Percentiles rank a stretch among this genome's conserved stretches.
Conservation (phyloP, 257 asterid species). For the Apocynum venetum region DNA sequence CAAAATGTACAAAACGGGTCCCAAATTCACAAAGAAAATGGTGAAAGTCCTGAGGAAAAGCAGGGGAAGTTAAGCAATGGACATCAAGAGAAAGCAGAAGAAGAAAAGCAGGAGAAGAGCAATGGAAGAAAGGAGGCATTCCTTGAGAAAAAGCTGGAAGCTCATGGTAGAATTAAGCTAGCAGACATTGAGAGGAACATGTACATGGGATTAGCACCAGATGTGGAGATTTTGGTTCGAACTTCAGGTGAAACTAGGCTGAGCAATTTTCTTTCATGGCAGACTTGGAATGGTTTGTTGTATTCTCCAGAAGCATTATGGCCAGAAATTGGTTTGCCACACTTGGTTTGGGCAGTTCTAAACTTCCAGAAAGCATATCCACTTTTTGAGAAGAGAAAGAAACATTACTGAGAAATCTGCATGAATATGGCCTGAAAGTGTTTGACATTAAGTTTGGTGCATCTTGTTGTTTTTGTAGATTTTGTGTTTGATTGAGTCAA, state of each 20-base stretch:
- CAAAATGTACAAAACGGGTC: too few relatives aligned
- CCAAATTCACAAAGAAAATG: too few relatives aligned
- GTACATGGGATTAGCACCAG: slow-evolving; percentile 68
- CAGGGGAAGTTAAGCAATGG: too few relatives aligned
- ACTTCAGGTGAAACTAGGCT: slow-evolving; percentile 51
- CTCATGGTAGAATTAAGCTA: slow-evolving; percentile 23
- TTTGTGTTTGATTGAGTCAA: neutral
- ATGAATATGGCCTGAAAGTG: too few relatives aligned
- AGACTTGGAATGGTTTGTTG: slow-evolving; percentile 53
- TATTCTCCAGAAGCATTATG: slow-evolving; percentile 58
- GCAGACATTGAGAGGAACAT: slow-evolving; percentile 56
- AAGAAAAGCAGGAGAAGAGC: neutral
- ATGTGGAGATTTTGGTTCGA: slow-evolving; percentile 62
- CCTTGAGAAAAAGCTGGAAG: neutral
- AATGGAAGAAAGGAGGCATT: neutral
- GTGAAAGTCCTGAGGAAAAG: too few relatives aligned
- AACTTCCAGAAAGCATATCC: slow-evolving; percentile 48
- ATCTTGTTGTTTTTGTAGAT: neutral
- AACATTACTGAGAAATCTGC: slow-evolving; percentile 19
- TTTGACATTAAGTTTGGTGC: neutral
- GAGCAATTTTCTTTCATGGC: slow-evolving; percentile 76
- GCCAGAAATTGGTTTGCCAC: slow-evolving; percentile 74
- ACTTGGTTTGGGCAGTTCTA: slow-evolving; percentile 67
- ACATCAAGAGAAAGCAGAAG: too few relatives aligned
- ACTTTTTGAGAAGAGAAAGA: slow-evolving; percentile 46